Evolutionary conservation across 768 basidiomycete species (phyloP), one percentile per base, ranked within the genome.

Genomic region (Leccinum longicurvipes): DNA sequence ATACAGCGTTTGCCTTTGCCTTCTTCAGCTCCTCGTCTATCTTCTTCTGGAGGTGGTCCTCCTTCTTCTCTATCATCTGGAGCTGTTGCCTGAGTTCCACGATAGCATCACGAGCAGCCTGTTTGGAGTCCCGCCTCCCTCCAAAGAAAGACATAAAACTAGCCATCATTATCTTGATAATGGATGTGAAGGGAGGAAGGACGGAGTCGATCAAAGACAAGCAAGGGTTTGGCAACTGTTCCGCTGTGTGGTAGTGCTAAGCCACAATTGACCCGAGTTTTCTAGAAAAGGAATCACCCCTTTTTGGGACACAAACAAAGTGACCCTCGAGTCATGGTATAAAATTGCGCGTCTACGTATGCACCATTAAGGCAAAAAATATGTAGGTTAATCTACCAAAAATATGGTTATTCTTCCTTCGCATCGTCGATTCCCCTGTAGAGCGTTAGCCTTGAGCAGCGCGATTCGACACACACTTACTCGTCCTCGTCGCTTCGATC

Each of bases 1-100:
- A 84, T 48, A 96, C 91, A 45, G 93, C 95, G 72, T 98, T 97
- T 29, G 87, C 84, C 71, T 82, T 87, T 15, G 97, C 97, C 77
- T 92, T 96, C 81, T 86, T 86, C 65, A 85, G 62, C 67, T 98
- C 96, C 60, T 97, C 93, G 51, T 96, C 93, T 61, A 97, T 91
- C 85, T 95, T 93, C 84, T 91, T 94, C 80, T 89, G 87, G 59
- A 98, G 77, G 73, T 91, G 81, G 72, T 98, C 96, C 77, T 98
- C 97, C 80, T 96, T 98, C 92, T 98, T 99, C 83, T 98, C 94
- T 63, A 98, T 85, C 86, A 96, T 89, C 74, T 92, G 84, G 59
- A 98, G 82, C 72, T 98, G 94, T 75, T 96, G 89, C 67, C 96
- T 85, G 63, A 99, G 79, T 45, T 81, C 82, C 57, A 98, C 89